Conservation (phyloP, 2,329 filamentous ascomycete genomes). For the Domatiomyces globalis region DNA sequence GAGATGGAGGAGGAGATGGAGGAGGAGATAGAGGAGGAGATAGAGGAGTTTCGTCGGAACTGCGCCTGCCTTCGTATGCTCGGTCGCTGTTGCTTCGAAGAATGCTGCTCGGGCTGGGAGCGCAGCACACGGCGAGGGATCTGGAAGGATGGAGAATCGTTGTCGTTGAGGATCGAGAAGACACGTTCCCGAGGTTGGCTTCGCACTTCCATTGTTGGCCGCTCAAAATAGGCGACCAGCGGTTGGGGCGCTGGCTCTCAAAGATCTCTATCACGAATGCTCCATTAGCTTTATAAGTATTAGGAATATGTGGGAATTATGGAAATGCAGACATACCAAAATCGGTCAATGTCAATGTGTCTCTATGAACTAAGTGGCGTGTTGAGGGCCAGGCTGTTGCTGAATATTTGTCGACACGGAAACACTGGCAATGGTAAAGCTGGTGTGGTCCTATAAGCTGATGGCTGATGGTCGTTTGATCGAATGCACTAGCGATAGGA, state of each 20-base stretch:
- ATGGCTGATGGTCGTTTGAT: no score
- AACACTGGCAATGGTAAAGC: neutral
- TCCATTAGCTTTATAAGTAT: neutral
- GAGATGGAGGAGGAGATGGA: conserved; percentile 13
- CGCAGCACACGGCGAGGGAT: conserved; percentile 22
- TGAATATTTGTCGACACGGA: no score
- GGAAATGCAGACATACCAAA: neutral
- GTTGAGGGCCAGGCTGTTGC: neutral
- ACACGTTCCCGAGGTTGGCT: conserved; percentile 17
- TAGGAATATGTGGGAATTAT: no score
- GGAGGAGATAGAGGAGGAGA: conserved; percentile 14
- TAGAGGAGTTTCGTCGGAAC: conserved; percentile 14
- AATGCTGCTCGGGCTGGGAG: conserved; percentile 5
- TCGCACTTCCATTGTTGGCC: conserved; percentile 20
- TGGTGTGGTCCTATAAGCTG: neutral
- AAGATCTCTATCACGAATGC: conserved; percentile 1
- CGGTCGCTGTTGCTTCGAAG: conserved; percentile 9
- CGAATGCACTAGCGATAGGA: no score
- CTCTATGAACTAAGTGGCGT: neutral
- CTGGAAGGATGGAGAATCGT: conserved; percentile 33
- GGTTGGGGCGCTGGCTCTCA: conserved; percentile 14
- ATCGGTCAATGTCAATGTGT: neutral
- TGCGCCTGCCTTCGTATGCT: conserved; percentile 11
- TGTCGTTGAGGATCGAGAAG: conserved; percentile 33
- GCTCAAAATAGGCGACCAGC: conserved; percentile 13